These are phyloP conservation scores for Heliosperma pusillum DNA, from an alignment of 148 eudicot species.

Conservation along the genomic window DNA sequence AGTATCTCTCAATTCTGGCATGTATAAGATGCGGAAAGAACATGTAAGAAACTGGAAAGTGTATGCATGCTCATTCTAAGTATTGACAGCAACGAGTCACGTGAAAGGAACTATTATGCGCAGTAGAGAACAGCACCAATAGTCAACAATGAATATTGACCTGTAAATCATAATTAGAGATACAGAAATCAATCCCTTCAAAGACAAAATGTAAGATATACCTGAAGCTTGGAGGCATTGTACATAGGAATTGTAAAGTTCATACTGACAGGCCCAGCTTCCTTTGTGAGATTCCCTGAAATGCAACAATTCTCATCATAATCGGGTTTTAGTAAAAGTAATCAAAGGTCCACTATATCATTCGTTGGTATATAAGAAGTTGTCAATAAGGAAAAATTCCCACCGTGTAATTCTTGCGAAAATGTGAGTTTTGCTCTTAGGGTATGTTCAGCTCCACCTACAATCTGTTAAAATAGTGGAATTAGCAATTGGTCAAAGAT, in stretches of 20 bases:
- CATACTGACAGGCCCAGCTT: constrained; percentile 98
- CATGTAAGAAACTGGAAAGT: too few species aligned
- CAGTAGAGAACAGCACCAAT: neutral
- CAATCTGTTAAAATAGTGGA: constrained; percentile 51
- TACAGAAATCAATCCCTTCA: neutral
- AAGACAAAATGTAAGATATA: constrained; percentile 23
- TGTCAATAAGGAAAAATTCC: neutral
- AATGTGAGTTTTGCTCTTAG: constrained; percentile 85
- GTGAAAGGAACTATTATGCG: neutral
- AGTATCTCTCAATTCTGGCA: too few species aligned
- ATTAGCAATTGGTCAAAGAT: constrained; percentile 23
- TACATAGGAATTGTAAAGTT: constrained; percentile 95
- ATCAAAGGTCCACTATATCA: neutral
- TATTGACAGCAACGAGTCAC: neutral
- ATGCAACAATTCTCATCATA: constrained; percentile 14
- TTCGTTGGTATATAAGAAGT: too few species aligned
- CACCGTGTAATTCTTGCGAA: constrained; percentile 90
- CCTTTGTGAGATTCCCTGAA: constrained; percentile 86
- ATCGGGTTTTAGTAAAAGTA: neutral
- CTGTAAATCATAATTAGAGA: neutral
- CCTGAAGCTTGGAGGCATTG: constrained; percentile 93
- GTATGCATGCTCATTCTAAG: neutral
- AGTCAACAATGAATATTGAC: neutral
- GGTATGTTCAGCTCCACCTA: constrained; percentile 92
- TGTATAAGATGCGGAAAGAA: too few species aligned